Evolutionary conservation across 768 basidiomycete species (phyloP), one percentile per base, ranked within the genome.

Genomic region (Pulveroboletus sp.): DNA sequence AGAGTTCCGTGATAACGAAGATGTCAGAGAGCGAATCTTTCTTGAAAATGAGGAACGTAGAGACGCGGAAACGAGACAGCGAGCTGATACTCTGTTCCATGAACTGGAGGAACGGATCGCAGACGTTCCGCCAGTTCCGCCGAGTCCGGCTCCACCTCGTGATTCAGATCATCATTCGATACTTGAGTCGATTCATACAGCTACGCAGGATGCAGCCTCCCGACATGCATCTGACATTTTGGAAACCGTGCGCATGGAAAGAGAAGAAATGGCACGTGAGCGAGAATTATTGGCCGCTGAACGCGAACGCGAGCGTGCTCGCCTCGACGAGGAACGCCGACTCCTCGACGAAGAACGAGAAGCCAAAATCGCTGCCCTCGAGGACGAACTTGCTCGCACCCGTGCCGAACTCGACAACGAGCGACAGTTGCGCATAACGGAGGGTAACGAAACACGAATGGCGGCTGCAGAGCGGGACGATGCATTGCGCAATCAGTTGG

Each of bases 381-480:
- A 88, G 57, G 79, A 80, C 5, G 83, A 90, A 55, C 69, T 89
- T 6, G 73, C 75, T 6, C 71, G 69, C 6, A 70, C 80, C 7
- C 78, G 79, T 17, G 73, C 64, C 13, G 85, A 89, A 39, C 72
- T 88, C 35, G 81, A 84, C 44, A 72, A 74, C 42, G 89, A 89
- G 63, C 77, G 75, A 47, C 75, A 81, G 51, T 71, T 78, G 46
- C 73, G 82, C 11, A 57, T 71, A 14, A 76, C 79, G 1, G 81
- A 84, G 48, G 82, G 84, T 39, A 72, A 81, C 2, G 84, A 85
- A 53, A 73, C 76, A 17, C 72, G 79, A 30, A 84, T 88, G 60
- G 85, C 84, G 42, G 70, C 73, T 31, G 60, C 71, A 35, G 85
- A 87, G 49, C 77, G 82, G 6, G 80, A 84, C 53, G 81, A 84